Conservation (phyloP, 768 basidiomycete genomes). For the Tricholoma sp. region DNA sequence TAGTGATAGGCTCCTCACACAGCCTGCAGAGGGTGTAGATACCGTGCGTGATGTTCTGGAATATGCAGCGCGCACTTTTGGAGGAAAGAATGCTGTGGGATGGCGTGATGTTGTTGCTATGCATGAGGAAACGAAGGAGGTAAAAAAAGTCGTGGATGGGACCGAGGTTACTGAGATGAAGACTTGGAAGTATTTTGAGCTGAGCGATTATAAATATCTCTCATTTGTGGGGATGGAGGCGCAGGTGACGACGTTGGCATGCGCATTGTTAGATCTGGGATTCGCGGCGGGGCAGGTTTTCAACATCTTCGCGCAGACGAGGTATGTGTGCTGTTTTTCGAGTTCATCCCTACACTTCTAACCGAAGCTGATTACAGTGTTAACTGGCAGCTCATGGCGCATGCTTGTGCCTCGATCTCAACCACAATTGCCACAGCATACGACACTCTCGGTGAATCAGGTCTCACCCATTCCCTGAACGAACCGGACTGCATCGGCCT, state of each 20-base stretch:
- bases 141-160: conserved; percentile 79
- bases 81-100: conserved; percentile 70
- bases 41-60: conserved; percentile 76
- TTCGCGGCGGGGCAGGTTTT: conserved; percentile 67
- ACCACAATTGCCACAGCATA: conserved; percentile 91
- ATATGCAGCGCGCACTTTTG: conserved; percentile 72
- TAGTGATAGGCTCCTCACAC: conserved; percentile 52
- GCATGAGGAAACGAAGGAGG: conserved; percentile 85
- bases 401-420: conserved; percentile 75
- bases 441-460: conserved; percentile 87
- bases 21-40: conserved; percentile 70
- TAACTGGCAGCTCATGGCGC: conserved; percentile 86
- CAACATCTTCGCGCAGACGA: conserved; percentile 88
- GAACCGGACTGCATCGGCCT: conserved; percentile 75
- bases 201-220: conserved; percentile 84
- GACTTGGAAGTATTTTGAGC: conserved; percentile 93
- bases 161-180: conserved; percentile 84
- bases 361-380: conserved; percentile 32
- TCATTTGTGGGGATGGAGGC: conserved; percentile 68
- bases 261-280: conserved; percentile 69
- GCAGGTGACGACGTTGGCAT: conserved; percentile 56
- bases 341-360: conserved; percentile 3
- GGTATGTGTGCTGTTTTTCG: conserved; percentile 41
- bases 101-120: conserved; percentile 67
- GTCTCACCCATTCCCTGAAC: conserved; percentile 86